Base-by-base conservation (phyloP, 1,139 yeast species). In the Nakaseomyces kungkrabaensis region DNA sequence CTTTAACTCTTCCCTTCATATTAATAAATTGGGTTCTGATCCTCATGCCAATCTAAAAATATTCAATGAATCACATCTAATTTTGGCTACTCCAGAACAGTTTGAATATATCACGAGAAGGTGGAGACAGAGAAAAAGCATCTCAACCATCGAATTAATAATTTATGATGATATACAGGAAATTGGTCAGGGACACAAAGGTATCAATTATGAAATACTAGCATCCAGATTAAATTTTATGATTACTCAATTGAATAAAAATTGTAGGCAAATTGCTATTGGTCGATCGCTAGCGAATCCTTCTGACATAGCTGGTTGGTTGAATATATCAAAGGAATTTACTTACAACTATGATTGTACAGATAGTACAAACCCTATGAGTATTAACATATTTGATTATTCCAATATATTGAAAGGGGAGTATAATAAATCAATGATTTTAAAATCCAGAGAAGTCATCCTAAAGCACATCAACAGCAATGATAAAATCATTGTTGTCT, bases 281-380 rank as follows among this genome's bases (percentile, higher is more conserved):
- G 74, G 87, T 1, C 73, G 79, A 1, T 79, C 96, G 0, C 65
- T 90, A 37, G 79, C 94, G 0, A 85, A 84, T 61, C 87, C 85
- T 4, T 74, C 79, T 50, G 96, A 87, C 56, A 66, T 90, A 54
- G 94, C 87, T 1, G 87, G 83, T 52, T 94, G 97, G 96, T 67
- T 92, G 36, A 95, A 94, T 2, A 82, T 85, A 33, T 54, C 66
- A 1, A 71, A 77, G 34, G 73, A 72, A 50, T 73, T 79, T 45
- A 73, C 82, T 4, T 87, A 74, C 68, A 90, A 88, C 59, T 89
- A 85, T 63, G 74, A 81, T 25, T 82, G 95, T 0, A 69, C 72
- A 43, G 82, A 79, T 38, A 72, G 94, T 51, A 71, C 73, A 26
- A 64, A 69, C 43, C 79, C 83, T 2, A 60, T 87, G 34, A 77